Evolutionary conservation across 805 yeast genomes (phyloP), one percentile per base, ranked within the genome.

Genomic region (Lipomyces orientalis): DNA sequence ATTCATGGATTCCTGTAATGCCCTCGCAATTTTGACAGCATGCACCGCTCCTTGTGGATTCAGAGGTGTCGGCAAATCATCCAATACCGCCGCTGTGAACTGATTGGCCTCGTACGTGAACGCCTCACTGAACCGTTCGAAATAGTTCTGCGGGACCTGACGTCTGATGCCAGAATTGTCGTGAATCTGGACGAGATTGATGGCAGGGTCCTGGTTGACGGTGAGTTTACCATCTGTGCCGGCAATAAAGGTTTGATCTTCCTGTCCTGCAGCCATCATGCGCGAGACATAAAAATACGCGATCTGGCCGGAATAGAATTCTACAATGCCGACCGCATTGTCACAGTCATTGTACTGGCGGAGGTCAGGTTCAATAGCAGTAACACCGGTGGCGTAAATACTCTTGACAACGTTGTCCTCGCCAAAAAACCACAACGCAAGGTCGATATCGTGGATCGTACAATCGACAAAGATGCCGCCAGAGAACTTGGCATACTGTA

Each of bases 401-500:
- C 64, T 54, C 58, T 66, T 60, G 52, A 73, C 72, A 34, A 22
- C 46, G 25, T 34, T 43, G 31, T 69, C 68, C 51, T 63, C 69
- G 39, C 75, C 75, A 37, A 67, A 46, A 25, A 64, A 67, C 64
- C 64, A 71, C 46, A 69, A 62, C 60, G 62, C 61, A 29, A 71
- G 52, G 54, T 73, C 75, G 54, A 73, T 54, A 51, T 73, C 75
- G 55, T 73, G 75, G 33, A 73, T 67, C 10, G 61, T 60, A 54
- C 72, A 71, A 62, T 73, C 75, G 33, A 73, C 69, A 51, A 73
- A 69, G 51, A 73, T 73, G 14, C 75, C 75, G 35, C 75, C 75
- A 3, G 75, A 73, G 31, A 59, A 51, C 46, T 66, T 61, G 37
- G 69, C 64, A 54, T 68, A 73, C 43, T 64, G 64, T 37, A 73